phyloP scores from a whole-genome alignment of 192 early-diverging fungal genomes.

The Coemansia sp. region DNA sequence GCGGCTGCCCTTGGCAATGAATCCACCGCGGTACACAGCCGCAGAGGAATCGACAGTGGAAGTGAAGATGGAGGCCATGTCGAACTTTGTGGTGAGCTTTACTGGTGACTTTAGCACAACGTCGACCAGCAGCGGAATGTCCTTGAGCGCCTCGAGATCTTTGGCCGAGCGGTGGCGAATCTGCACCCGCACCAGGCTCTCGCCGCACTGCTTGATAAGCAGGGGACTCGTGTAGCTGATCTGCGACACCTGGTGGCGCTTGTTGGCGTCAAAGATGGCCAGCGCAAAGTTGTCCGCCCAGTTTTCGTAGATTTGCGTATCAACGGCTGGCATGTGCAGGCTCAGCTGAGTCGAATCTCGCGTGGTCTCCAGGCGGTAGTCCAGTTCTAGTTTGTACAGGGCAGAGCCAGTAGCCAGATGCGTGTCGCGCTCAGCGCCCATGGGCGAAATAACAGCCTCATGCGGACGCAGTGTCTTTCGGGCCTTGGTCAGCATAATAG shows the following conservation, averaged over 20 bases:
- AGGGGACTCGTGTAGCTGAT: slow-evolving; percentile 73
- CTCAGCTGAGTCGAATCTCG: slow-evolving; percentile 42
- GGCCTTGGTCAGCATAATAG: slow-evolving; percentile 59
- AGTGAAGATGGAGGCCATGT: slow-evolving; percentile 56
- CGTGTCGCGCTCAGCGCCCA: slow-evolving; percentile 68
- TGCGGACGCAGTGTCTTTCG: slow-evolving; percentile 69
- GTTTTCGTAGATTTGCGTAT: slow-evolving; percentile 71
- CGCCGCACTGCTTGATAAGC: slow-evolving; percentile 74
- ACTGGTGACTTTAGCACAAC: slow-evolving; percentile 59
- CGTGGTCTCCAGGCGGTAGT: slow-evolving; percentile 71
- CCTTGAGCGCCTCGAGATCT: slow-evolving; percentile 74
- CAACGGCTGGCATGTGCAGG: slow-evolving; percentile 58
- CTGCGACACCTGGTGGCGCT: slow-evolving; percentile 65
- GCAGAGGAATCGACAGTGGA: slow-evolving; percentile 58
- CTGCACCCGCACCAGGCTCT: slow-evolving; percentile 81
- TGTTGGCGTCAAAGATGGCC: slow-evolving; percentile 78
- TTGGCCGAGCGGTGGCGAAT: slow-evolving; percentile 66
- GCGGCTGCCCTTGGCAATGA: slow-evolving; percentile 59
- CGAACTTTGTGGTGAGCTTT: slow-evolving; percentile 14
- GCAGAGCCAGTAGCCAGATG: slow-evolving; percentile 65
- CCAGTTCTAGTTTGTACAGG: slow-evolving; percentile 72
- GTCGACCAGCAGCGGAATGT: slow-evolving; percentile 66
- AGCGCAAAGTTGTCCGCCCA: slow-evolving; percentile 66
- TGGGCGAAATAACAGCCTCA: slow-evolving; percentile 61
- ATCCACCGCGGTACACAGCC: slow-evolving; percentile 40